Base-by-base conservation (phyloP, 2,329 filamentous ascomycete genomes). In the Sporothrix variecibatus region DNA sequence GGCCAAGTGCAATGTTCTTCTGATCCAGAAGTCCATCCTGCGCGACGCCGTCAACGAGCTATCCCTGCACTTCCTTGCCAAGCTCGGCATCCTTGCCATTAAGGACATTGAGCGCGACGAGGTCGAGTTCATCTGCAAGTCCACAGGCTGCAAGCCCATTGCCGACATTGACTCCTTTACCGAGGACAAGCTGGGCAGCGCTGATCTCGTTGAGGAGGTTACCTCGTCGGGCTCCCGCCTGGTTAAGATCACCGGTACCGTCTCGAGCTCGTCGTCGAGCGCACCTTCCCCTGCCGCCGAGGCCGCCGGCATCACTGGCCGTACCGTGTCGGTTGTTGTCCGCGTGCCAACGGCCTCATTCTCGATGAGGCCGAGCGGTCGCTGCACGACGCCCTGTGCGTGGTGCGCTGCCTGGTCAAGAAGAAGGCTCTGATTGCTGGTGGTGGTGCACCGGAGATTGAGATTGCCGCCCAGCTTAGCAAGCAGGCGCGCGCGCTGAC, bases 71-170 rank as follows among this genome's bases (percentile, higher is more conserved):
- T 99, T 99, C 89, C 88, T 99, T 77, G 94, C 96, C 80, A 97
- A 98, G 84, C 92, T 98, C 77, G 95, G 95, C 84, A 99, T 99
- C 79, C 87, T 98, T 77, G 93, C 93, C 64, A 89, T 99, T 84
- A 99, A 98, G 87, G 96, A 99, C 78, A 97, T 99, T 79, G 96
- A 99, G 87, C 92, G 96, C 76, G 96, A 99, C 80, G 96, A 99
- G 85, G 94, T 99, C 75, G 96, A 99, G 84, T 99, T 99, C 84
- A 93, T 99, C 83, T 98, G 95, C 93, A 99, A 98, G 86, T 97
- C 93, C 76, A 97, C 95, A 49, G 96, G 96, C 80, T 99, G 96
- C 90, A 99, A 99, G 86, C 96, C 96, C 70, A 96, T 99, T 80
- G 96, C 96, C 79, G 97, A 99, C 81, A 93, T 99, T 80, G 96